A percentile compares a stretch with the other conserved stretches of the same genome.
These are phyloP conservation scores for Austroboletus novae-zelandiae DNA, from an alignment of 1,284 basidiomycete species.

Conservation along the genomic window DNA sequence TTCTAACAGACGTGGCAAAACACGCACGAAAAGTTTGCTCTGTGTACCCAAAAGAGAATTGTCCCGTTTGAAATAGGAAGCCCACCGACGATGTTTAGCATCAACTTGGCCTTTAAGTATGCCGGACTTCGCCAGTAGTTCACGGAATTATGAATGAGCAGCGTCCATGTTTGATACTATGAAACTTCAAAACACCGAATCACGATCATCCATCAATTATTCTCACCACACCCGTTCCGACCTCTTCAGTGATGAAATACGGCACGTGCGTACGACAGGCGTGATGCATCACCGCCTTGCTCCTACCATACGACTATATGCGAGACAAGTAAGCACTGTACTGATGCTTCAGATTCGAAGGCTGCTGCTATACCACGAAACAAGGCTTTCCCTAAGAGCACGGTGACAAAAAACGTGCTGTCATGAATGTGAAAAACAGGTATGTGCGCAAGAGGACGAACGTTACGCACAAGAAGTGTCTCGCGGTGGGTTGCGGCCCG, in stretches of 20 bases:
- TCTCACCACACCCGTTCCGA: too few species aligned
- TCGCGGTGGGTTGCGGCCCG: slow-evolving; percentile 42
- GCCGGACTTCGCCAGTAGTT: slow-evolving; percentile 58
- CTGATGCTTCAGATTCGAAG: slow-evolving; percentile 51
- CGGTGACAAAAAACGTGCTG: slow-evolving; percentile 51
- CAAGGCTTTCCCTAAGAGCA: slow-evolving; percentile 58
- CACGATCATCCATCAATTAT: too few species aligned
- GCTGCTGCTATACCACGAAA: slow-evolving; percentile 59
- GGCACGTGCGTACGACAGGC: too few species aligned
- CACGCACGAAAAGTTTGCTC: slow-evolving; percentile 69
- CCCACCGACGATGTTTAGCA: slow-evolving; percentile 54
- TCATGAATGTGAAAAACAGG: slow-evolving; percentile 2
- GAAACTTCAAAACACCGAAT: too few species aligned
- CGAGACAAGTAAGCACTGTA: too few species aligned
- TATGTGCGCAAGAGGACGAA: not conserved
- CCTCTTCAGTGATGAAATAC: too few species aligned
- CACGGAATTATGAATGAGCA: slow-evolving; percentile 38
- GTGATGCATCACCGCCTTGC: slow-evolving; percentile 40
- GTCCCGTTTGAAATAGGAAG: slow-evolving; percentile 69
- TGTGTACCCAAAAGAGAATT: slow-evolving; percentile 72
- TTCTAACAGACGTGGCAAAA: not conserved
- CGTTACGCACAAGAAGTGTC: slow-evolving; percentile 44
- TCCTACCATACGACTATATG: too few species aligned
- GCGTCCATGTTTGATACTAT: slow-evolving; percentile 45
- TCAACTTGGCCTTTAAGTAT: slow-evolving; percentile 76